Evolutionary conservation across 345 rosid species (phyloP).

Genomic region (Arabidopsis thaliana): DNA sequence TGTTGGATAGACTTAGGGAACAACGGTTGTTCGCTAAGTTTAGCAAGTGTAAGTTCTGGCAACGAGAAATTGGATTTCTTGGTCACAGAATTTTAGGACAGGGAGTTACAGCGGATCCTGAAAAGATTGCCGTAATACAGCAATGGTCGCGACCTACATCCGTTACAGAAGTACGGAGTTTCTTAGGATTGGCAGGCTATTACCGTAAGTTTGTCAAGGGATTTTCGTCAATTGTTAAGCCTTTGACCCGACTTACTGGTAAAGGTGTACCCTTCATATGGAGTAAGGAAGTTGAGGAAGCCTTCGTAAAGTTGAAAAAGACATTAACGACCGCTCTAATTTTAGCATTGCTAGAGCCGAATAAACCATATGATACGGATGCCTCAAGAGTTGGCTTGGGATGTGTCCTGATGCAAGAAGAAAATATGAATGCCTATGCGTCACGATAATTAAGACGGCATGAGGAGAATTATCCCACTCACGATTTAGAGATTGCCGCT

Average conservation of each 20-base stretch:
- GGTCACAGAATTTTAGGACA: not conserved
- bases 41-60: not conserved
- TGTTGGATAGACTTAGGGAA: not conserved
- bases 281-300: not conserved
- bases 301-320: not conserved
- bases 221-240: not conserved
- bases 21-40: not conserved
- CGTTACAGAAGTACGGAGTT: not conserved
- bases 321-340: not conserved
- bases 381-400: not conserved
- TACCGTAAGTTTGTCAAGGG: not conserved
- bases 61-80: not conserved
- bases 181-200: not conserved
- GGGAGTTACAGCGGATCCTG: not conserved
- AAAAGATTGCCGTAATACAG: not conserved
- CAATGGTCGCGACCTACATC: not conserved
- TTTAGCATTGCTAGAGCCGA: not conserved
- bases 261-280: too few relatives aligned
- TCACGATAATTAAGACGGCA: not conserved
- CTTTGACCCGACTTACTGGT: not conserved
- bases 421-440: not conserved
- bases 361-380: not conserved
- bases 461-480: not conserved
- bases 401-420: not conserved
- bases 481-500: not conserved